phyloP scores from a whole-genome alignment of 345 rosid genomes.

The Atalantia buxifolia region DNA sequence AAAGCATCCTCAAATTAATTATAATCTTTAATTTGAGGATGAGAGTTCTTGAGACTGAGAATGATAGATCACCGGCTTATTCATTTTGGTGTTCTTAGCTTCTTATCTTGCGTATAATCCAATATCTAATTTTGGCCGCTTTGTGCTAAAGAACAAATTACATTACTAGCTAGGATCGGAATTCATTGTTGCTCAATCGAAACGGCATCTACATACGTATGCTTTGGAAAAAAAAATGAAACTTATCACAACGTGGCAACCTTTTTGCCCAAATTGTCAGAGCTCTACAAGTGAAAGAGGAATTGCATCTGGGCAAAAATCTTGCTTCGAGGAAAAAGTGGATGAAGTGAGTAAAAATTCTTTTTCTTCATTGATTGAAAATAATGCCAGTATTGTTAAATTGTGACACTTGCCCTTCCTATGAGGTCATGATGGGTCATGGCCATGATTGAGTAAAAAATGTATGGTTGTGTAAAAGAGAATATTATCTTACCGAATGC shows the following conservation, averaged over 20 bases:
- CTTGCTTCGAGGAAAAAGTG: background rate
- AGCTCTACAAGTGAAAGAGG: background rate
- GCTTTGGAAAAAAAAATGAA: background rate
- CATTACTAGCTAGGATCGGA: background rate
- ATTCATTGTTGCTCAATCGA: background rate
- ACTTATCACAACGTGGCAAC: background rate
- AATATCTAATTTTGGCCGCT: background rate
- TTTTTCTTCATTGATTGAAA: background rate
- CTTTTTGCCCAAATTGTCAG: conserved; percentile 6
- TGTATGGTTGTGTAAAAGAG: background rate
- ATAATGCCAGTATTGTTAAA: background rate
- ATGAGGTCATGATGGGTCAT: background rate
- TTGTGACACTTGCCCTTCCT: background rate
- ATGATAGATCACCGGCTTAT: background rate
- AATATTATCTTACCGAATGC: background rate
- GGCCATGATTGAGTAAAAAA: background rate
- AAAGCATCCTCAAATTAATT: background rate
- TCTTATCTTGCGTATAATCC: background rate
- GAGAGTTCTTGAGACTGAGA: background rate
- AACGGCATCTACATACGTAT: background rate
- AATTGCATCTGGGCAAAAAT: background rate
- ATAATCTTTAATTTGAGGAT: background rate
- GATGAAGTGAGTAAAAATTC: background rate
- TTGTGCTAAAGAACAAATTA: background rate
- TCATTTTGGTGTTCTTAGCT: background rate